Conservation (phyloP, 768 basidiomycete genomes). For the Suillus weaverae region DNA sequence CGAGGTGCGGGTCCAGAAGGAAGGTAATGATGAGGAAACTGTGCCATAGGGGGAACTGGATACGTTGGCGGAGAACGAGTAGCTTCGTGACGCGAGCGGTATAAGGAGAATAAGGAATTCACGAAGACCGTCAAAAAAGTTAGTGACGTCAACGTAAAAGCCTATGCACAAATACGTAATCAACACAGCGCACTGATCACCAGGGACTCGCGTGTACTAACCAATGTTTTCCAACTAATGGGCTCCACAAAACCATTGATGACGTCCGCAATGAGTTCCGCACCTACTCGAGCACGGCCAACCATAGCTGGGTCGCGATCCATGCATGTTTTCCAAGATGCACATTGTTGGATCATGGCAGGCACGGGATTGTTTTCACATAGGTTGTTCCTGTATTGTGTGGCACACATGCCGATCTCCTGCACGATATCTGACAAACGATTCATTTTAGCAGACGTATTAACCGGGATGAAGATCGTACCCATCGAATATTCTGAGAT, state of each 20-base stretch:
- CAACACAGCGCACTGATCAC: background rate
- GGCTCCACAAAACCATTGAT: conserved; percentile 96
- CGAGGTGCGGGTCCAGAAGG: conserved; percentile 53
- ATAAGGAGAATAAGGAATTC: conserved; percentile 76
- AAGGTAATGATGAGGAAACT: conserved; percentile 52
- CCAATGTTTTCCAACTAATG: conserved; percentile 96
- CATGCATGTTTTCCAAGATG: conserved; percentile 93
- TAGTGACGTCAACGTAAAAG: conserved; percentile 73
- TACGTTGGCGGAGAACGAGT: conserved; percentile 39
- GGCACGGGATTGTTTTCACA: conserved; percentile 79
- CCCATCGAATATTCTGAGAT: conserved; percentile 89
- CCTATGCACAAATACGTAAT: conserved; percentile 37
- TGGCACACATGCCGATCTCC: conserved; percentile 86
- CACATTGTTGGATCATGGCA: conserved; percentile 85
- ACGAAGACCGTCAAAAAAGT: conserved; percentile 78
- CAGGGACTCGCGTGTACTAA: conserved; percentile 38
- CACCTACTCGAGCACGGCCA: conserved; percentile 86
- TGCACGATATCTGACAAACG: conserved; percentile 73
- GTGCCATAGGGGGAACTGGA: conserved; percentile 38
- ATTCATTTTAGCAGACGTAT: conserved; percentile 21
- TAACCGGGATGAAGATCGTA: conserved; percentile 36
- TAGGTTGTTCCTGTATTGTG: conserved; percentile 78
- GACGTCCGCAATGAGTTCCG: conserved; percentile 94
- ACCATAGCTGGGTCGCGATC: conserved; percentile 88
- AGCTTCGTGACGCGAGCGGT: conserved; percentile 65